Evolutionary conservation across 176 grass and related monocot genomes (phyloP).

Genomic region (Zea luxurians): DNA sequence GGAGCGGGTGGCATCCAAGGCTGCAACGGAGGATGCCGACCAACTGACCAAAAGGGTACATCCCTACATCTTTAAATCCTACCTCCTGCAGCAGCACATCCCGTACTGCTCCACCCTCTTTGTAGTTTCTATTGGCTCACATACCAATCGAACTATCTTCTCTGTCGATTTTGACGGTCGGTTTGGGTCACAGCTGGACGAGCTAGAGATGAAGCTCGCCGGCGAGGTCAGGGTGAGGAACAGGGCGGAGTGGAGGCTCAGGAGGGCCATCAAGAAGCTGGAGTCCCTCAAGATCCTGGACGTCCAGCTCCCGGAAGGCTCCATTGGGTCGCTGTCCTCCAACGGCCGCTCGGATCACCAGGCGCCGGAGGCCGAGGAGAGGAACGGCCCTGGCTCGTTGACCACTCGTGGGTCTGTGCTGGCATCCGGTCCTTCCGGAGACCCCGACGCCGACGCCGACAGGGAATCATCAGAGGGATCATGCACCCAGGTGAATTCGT

Average conservation of each 20-base stretch:
- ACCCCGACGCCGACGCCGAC: neutral
- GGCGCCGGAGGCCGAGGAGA: conserved; percentile 35
- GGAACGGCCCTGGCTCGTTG: conserved; percentile 36
- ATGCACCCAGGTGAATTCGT: conserved; percentile 39
- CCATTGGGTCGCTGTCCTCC: conserved; percentile 69
- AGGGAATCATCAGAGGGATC: conserved; percentile 49
- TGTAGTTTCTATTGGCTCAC: neutral
- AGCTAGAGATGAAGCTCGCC: conserved; percentile 72
- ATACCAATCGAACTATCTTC: neutral
- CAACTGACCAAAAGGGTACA: conserved; percentile 68
- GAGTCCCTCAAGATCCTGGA: conserved; percentile 74
- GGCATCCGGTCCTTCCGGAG: conserved; percentile 26
- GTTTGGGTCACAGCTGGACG: conserved; percentile 53
- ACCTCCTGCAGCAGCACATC: neutral
- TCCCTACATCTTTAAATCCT: neutral
- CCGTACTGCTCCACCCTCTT: conserved; percentile 16
- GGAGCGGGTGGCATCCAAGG: conserved; percentile 90
- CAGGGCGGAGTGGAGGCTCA: conserved; percentile 72
- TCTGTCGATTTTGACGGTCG: conserved; percentile 27
- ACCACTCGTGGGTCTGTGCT: conserved; percentile 33
- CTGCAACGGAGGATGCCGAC: conserved; percentile 82
- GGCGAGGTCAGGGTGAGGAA: conserved; percentile 77
- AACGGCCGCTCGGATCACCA: conserved; percentile 43
- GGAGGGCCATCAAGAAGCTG: conserved; percentile 74
- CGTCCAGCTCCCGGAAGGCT: conserved; percentile 51